Evolutionary conservation across 2,329 filamentous ascomycete genomes (phyloP).

Genomic region (Thermoascus crustaceus): DNA sequence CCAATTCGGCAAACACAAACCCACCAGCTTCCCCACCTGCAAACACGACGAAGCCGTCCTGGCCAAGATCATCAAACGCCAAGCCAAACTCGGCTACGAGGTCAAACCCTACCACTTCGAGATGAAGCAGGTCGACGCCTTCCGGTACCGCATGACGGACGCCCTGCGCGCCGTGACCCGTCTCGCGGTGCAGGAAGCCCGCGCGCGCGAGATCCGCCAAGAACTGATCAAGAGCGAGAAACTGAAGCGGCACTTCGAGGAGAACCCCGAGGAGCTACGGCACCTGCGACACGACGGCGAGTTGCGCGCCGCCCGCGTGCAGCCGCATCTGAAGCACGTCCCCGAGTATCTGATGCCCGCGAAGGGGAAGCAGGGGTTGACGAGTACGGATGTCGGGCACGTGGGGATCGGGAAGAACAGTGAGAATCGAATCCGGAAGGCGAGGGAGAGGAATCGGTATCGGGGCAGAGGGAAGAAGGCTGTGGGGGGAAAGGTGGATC

Average conservation of each 20-base stretch:
- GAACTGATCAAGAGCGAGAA: constrained; percentile 93
- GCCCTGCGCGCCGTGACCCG: constrained; percentile 83
- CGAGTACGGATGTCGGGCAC: constrained; percentile 62
- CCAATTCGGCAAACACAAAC: constrained; percentile 79
- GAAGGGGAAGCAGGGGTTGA: constrained; percentile 62
- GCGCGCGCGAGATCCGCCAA: constrained; percentile 76
- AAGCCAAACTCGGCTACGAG: constrained; percentile 68
- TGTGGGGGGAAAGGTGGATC: constrained; percentile 63
- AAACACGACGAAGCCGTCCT: constrained; percentile 81
- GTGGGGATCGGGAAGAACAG: constrained; percentile 54
- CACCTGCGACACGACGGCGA: constrained; percentile 88
- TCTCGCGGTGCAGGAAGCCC: constrained; percentile 80
- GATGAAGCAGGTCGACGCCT: constrained; percentile 86
- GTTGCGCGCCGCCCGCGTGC: constrained; percentile 70
- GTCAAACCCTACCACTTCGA: constrained; percentile 90
- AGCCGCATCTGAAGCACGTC: constrained; percentile 86
- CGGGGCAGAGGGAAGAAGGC: constrained; percentile 44
- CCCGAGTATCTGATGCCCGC: constrained; percentile 85
- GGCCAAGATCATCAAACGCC: constrained; percentile 68
- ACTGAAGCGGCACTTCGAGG: constrained; percentile 89
- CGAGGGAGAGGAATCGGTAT: constrained; percentile 35
- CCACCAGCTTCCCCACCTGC: constrained; percentile 66
- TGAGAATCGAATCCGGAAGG: constrained; percentile 46
- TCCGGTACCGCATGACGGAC: constrained; percentile 91
- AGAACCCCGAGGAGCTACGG: constrained; percentile 82